Evolutionary conservation across 148 eudicot species (phyloP).

Genomic region (Rhododendron vialii): DNA sequence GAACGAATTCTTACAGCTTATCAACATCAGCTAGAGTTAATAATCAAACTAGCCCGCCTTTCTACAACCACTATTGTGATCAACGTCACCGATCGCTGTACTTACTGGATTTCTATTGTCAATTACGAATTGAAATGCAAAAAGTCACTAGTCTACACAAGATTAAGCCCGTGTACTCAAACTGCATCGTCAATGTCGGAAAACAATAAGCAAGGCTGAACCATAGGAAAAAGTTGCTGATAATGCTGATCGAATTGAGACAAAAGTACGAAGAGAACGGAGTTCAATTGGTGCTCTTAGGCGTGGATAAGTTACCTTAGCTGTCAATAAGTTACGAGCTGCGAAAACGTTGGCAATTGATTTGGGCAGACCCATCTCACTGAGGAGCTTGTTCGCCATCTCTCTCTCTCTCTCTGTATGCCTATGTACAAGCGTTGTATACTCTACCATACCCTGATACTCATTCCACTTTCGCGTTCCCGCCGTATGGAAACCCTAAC

Average conservation of each 20-base stretch:
- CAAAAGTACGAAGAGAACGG: background rate
- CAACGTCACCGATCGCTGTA: no score
- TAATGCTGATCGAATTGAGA: background rate
- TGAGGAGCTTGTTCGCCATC: slow-evolving; percentile 72
- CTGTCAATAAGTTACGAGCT: slow-evolving; percentile 75
- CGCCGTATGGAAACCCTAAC: background rate
- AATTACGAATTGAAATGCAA: no score
- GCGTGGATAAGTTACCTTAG: slow-evolving; percentile 46
- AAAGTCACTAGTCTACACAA: background rate
- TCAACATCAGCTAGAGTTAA: no score
- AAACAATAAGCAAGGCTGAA: background rate
- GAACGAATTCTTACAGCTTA: no score
- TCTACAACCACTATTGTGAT: no score
- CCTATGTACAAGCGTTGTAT: background rate
- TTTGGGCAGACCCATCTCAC: slow-evolving; percentile 68
- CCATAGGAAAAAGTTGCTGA: background rate
- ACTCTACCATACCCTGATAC: background rate
- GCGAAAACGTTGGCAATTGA: slow-evolving; percentile 34
- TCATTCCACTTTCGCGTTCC: background rate
- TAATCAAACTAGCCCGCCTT: no score
- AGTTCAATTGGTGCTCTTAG: background rate
- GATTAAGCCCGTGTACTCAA: background rate
- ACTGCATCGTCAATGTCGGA: background rate
- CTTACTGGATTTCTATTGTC: no score
- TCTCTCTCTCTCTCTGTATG: background rate